Percentiles rank a stretch among this genome's conserved stretches.
Conservation (phyloP, 2,329 filamentous ascomycete species). For the Stemphylium beticola region DNA sequence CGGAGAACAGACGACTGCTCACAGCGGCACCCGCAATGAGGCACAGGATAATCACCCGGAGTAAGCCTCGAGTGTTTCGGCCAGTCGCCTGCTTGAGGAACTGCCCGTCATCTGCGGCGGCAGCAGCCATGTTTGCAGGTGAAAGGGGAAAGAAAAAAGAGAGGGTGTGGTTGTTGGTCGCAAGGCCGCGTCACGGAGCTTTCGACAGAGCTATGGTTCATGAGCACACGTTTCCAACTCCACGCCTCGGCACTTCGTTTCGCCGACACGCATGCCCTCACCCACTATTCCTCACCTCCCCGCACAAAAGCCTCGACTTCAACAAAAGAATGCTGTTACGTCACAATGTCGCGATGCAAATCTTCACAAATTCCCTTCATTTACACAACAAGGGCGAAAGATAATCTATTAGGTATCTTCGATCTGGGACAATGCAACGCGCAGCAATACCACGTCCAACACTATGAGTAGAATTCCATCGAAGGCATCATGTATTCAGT, state of each 20-base stretch:
- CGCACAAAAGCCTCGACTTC: neutral
- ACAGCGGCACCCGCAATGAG: conserved; percentile 92
- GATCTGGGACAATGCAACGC: neutral
- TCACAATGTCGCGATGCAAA: too few relatives aligned
- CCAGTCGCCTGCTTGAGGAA: conserved; percentile 80
- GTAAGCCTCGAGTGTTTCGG: conserved; percentile 80
- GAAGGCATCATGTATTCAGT: neutral
- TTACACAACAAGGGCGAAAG: too few relatives aligned
- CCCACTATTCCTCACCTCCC: neutral
- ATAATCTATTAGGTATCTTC: neutral
- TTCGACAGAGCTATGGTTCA: conserved; percentile 28
- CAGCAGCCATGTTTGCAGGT: conserved; percentile 44
- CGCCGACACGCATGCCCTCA: conserved; percentile 21
- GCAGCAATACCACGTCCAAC: neutral
- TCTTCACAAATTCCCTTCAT: too few relatives aligned
- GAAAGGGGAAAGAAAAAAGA: conserved; percentile 24
- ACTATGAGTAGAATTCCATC: neutral
- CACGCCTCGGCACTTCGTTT: conserved; percentile 31
- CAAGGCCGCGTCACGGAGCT: conserved; percentile 47
- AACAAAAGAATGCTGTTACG: neutral
- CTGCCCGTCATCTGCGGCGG: conserved; percentile 45
- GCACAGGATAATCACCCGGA: conserved; percentile 87
- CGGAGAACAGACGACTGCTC: conserved; percentile 93
- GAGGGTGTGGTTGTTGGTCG: conserved; percentile 33
- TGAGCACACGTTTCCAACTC: conserved; percentile 38